A percentile compares a stretch with the other conserved stretches of the same genome.
Evolutionary conservation across 306 rosid species (phyloP).

Genomic region (Ceratonia siliqua): DNA sequence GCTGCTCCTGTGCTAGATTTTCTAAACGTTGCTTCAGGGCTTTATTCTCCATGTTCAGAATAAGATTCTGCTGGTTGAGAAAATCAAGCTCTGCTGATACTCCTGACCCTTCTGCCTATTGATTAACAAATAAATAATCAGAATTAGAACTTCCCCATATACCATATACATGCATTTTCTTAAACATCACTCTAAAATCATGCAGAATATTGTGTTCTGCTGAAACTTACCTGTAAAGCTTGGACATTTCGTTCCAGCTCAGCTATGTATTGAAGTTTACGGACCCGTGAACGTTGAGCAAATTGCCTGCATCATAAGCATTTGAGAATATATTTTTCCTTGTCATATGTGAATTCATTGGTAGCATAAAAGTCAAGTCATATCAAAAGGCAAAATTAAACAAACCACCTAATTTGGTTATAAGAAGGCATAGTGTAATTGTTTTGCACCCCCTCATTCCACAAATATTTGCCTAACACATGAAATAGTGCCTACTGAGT

Average conservation of each 20-base stretch:
- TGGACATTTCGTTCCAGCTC: constrained; percentile 97
- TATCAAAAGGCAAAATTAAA: neutral
- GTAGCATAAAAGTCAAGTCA: neutral
- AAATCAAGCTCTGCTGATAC: constrained; percentile 85
- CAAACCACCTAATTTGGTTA: neutral
- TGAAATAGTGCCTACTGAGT: neutral
- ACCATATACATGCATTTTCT: constrained; percentile 20
- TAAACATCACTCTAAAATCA: neutral
- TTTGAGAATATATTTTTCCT: constrained; percentile 19
- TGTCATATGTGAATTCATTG: neutral
- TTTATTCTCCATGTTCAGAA: constrained; percentile 79
- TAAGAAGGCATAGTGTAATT: neutral
- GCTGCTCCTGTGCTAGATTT: constrained; percentile 73
- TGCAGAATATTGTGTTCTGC: constrained; percentile 28
- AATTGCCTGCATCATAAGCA: constrained; percentile 74
- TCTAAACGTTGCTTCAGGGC: constrained; percentile 86
- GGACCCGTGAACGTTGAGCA: constrained; percentile 98
- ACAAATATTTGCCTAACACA: neutral
- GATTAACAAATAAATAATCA: constrained; percentile 31
- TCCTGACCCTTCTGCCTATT: constrained; percentile 75
- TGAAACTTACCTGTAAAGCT: constrained; percentile 79
- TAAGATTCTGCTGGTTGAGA: constrained; percentile 64
- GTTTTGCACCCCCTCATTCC: neutral
- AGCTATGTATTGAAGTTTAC: constrained; percentile 97
- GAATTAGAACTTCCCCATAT: constrained; percentile 28